Percentiles rank a stretch among this genome's conserved stretches.
Conservation (phyloP, 805 yeast genomes). For the Yarrowia sp. region DNA sequence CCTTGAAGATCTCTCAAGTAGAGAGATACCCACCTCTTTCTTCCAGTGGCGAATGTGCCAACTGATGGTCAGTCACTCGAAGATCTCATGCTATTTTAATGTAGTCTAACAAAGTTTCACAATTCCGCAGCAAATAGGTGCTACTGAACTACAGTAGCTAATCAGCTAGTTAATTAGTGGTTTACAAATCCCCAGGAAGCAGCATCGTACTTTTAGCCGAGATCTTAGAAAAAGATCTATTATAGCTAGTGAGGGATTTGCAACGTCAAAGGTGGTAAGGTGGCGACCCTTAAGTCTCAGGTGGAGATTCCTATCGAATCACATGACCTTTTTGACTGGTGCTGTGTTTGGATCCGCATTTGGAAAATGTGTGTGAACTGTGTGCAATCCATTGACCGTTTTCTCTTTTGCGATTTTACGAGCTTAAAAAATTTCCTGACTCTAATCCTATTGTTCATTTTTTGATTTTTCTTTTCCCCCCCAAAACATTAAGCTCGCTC, state of each 20-base stretch:
- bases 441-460: neutral
- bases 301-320: neutral
- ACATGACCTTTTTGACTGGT: neutral
- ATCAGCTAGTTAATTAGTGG: neutral
- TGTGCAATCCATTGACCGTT: slow-evolving; percentile 1
- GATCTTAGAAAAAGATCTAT: neutral
- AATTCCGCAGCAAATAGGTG: neutral
- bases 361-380: neutral
- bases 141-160: neutral
- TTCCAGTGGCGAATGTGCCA: neutral
- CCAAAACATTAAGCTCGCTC: neutral
- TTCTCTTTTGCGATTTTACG: neutral
- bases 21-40: neutral
- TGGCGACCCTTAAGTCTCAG: neutral
- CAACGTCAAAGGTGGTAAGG: neutral
- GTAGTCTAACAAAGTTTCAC: neutral
- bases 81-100: neutral
- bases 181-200: neutral
- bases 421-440: slow-evolving; percentile 18
- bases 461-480: neutral
- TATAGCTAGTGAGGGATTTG: slow-evolving; percentile 1
- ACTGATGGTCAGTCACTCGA: neutral
- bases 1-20: neutral
- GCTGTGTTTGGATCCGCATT: neutral
- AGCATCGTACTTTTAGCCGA: neutral